Percentiles rank a stretch among this genome's conserved stretches.
Evolutionary conservation across 768 basidiomycete genomes (phyloP).

Genomic region (Phanerodontia chrysosporium): DNA sequence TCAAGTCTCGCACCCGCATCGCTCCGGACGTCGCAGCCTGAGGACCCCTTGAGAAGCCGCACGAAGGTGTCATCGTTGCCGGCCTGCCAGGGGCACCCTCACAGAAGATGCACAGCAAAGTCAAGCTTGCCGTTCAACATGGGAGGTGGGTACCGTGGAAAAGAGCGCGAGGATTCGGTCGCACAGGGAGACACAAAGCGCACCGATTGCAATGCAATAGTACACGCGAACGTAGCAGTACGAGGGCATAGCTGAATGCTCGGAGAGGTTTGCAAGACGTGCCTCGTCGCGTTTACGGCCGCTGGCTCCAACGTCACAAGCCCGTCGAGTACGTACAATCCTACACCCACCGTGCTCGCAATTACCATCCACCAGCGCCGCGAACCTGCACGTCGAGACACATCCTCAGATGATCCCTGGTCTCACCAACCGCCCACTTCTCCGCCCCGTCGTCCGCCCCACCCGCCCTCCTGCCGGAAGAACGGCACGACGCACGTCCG

Average conservation of each 20-base stretch:
- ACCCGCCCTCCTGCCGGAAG: constrained; percentile 23
- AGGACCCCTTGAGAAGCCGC: constrained; percentile 73
- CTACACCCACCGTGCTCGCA: not conserved
- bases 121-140: constrained; percentile 30
- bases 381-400: constrained; percentile 58
- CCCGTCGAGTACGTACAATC: no score
- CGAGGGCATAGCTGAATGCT: not conserved
- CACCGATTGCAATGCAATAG: constrained; percentile 71
- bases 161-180: constrained; percentile 85
- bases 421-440: constrained; percentile 50
- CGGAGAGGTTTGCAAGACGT: not conserved
- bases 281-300: constrained; percentile 68
- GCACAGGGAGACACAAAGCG: constrained; percentile 76
- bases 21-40: constrained; percentile 56
- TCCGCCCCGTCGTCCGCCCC: constrained; percentile 27
- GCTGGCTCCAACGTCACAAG: no score
- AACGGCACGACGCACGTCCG: constrained; percentile 71
- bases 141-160: constrained; percentile 60
- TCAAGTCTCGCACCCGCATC: no score
- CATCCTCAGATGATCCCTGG: constrained; percentile 53
- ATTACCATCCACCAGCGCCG: constrained; percentile 24
- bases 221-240: constrained; percentile 95
- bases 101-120: constrained; percentile 83
- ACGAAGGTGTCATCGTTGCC: constrained; percentile 67
- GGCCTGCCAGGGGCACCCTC: constrained; percentile 86